Evolutionary conservation across 2,329 filamentous ascomycete species (phyloP).

Genomic region (Trichophyton benhamiae): DNA sequence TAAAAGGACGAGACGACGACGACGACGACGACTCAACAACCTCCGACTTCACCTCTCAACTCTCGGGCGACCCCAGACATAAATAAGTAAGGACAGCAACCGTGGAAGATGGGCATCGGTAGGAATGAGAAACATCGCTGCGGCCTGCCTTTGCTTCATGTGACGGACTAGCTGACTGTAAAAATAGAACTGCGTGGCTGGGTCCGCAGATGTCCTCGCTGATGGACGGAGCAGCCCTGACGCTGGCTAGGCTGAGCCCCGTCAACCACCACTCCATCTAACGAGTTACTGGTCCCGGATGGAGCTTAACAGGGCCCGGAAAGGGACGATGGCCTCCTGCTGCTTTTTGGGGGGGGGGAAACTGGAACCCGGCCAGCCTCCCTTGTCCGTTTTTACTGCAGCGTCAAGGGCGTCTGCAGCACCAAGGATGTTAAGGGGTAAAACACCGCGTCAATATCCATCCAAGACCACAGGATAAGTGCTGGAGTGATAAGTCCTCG

Average conservation of each 20-base stretch:
- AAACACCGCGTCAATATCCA: not conserved
- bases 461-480: not conserved
- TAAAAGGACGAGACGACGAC: not conserved
- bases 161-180: not conserved
- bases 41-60: not conserved
- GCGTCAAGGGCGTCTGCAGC: not conserved
- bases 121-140: not conserved
- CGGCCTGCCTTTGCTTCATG: not conserved
- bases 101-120: not conserved
- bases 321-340: too few relatives aligned
- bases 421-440: not conserved
- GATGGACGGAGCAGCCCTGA: not conserved
- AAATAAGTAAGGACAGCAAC: not conserved
- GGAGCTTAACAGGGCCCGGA: too few relatives aligned
- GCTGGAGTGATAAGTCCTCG: not conserved
- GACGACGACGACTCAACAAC: not conserved
- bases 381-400: not conserved
- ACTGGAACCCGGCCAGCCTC: not conserved
- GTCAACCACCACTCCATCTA: not conserved
- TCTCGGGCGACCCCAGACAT: not conserved
- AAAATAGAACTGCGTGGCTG: not conserved
- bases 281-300: too few relatives aligned
- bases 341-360: too few relatives aligned
- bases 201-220: not conserved
- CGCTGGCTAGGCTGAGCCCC: not conserved